phyloP scores from a whole-genome alignment of 2,329 filamentous ascomycete species.

The Incumbomyces lentus region DNA sequence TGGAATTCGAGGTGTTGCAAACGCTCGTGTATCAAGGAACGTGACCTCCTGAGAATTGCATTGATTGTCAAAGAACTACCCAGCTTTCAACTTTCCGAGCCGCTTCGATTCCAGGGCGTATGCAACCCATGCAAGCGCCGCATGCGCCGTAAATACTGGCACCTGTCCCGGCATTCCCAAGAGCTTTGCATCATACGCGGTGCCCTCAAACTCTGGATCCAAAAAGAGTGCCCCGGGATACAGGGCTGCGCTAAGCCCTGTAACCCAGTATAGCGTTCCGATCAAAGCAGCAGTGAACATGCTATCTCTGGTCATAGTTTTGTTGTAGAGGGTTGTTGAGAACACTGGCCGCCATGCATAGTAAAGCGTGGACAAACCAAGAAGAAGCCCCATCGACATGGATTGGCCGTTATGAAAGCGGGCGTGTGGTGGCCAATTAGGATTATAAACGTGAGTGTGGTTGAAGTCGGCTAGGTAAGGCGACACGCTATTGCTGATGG shows the following conservation, averaged over 20 bases:
- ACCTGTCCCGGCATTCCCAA: slow-evolving; percentile 29
- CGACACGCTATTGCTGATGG: slow-evolving; percentile 12
- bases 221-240: slow-evolving; percentile 36
- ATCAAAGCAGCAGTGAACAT: slow-evolving; percentile 28
- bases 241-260: slow-evolving; percentile 34
- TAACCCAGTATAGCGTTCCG: slow-evolving; percentile 36
- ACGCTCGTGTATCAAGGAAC: too few species aligned
- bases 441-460: slow-evolving; percentile 40
- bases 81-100: slow-evolving; percentile 1
- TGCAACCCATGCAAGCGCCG: slow-evolving; percentile 16
- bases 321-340: neutral
- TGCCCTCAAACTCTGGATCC: slow-evolving; percentile 37
- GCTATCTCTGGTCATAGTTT: slow-evolving; percentile 6
- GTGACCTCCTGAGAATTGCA: too few species aligned
- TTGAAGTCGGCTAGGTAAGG: slow-evolving; percentile 29
- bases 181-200: slow-evolving; percentile 4
- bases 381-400: slow-evolving; percentile 36
- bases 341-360: slow-evolving; percentile 9
- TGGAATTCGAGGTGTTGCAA: too few species aligned
- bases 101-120: slow-evolving; percentile 17
- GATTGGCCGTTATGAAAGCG: slow-evolving; percentile 46
- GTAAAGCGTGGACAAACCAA: slow-evolving; percentile 19
- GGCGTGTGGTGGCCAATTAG: slow-evolving; percentile 41
- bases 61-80: neutral
- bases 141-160: slow-evolving; percentile 13